Base-by-base conservation (phyloP, 495 filamentous ascomycete species). In the Thermothielavioides terrestris region DNA sequence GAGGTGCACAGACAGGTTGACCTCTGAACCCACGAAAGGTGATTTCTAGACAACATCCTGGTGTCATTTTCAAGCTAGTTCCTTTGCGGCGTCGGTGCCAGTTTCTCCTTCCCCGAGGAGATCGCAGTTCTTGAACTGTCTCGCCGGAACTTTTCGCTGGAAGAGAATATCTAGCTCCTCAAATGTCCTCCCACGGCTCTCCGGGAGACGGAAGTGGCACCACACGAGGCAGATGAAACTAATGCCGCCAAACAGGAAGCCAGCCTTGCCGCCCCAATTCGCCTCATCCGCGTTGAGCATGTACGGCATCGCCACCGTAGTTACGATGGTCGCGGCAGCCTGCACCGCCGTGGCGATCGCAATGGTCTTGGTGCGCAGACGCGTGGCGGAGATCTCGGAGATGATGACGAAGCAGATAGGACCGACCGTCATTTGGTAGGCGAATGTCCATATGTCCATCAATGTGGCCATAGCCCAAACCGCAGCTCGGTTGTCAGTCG, bases 221-320 rank as follows among this genome's bases (percentile, higher is more conserved):
- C 70, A 73, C 8, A 68, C 41, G 11, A 71, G 59, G 32, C 66
- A 71, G 11, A 72, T 8, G 0, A 58, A 57, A 3, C 71, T 72
- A 3, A 81, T 55, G 0, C 78, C 80, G 10, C 77, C 81, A 57
- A 80, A 86, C 56, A 85, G 78, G 56, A 85, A 86, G 0, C 81
- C 83, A 0, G 81, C 66, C 57, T 86, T 84, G 1, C 81, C 81
- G 40, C 74, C 70, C 68, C 80, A 67, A 52, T 85, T 77, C 20
- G 72, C 82, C 27, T 79, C 68, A 36, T 82, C 76, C 1, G 80
- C 77, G 53, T 84, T 85, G 34, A 88, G 74, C 74, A 83, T 77
- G 50, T 84, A 82, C 1, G 81, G 80, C 37, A 83, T 80, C 0
- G 75, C 77, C 12, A 86, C 71, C 3, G 76, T 81, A 66, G 79